These are phyloP conservation scores for Silene coronaria DNA, from an alignment of 179 eudicot species.

Conservation along the genomic window DNA sequence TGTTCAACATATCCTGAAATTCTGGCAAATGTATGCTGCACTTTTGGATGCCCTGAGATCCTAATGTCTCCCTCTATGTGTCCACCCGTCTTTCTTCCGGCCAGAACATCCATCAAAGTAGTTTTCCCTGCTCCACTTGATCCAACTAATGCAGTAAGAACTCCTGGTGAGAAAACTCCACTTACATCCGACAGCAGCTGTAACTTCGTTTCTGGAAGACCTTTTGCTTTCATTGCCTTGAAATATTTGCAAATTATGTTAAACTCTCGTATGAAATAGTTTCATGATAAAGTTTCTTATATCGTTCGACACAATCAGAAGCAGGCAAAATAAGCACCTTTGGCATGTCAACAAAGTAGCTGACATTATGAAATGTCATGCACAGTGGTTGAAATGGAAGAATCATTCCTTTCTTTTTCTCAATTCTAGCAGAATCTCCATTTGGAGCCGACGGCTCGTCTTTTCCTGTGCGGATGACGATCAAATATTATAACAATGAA, in stretches of 20 bases:
- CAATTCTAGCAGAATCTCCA: conserved; percentile 14
- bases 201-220: conserved; percentile 60
- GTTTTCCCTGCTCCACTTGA: conserved; percentile 99
- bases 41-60: conserved; percentile 82
- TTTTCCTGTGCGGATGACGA: conserved; percentile 26
- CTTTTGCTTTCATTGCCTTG: conserved; percentile 72
- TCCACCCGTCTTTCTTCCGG: conserved; percentile 95
- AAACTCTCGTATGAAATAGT: background rate
- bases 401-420: conserved; percentile 71
- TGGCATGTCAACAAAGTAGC: conserved; percentile 93
- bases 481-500: background rate
- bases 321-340: conserved; percentile 36
- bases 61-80: conserved; percentile 83
- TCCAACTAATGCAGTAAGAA: conserved; percentile 88
- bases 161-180: conserved; percentile 91
- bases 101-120: conserved; percentile 93
- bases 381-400: conserved; percentile 84
- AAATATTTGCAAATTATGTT: conserved; percentile 3
- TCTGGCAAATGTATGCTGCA: conserved; percentile 78
- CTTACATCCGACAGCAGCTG: conserved; percentile 73
- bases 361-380: conserved; percentile 85
- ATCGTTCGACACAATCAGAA: background rate
- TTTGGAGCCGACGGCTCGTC: conserved; percentile 14
- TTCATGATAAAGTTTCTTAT: background rate
- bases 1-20: conserved; percentile 91